phyloP scores from a whole-genome alignment of 805 yeast species.

The Ogataea kodamae region DNA sequence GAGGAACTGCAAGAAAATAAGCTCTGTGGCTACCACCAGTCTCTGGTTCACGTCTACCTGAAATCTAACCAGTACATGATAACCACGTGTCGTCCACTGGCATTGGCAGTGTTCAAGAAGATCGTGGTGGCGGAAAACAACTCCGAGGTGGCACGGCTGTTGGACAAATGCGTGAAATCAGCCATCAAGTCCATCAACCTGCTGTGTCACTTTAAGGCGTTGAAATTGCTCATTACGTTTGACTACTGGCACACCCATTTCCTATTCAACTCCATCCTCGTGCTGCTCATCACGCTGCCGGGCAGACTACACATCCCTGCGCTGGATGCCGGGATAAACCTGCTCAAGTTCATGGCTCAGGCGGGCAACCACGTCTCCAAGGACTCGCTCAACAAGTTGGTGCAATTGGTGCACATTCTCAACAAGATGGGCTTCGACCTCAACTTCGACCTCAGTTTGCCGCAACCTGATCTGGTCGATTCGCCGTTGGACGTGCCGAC shows the following conservation, averaged over 20 bases:
- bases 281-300: slow-evolving; percentile 25
- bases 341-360: slow-evolving; percentile 28
- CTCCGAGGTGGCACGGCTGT: slow-evolving; percentile 25
- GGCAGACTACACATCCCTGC: slow-evolving; percentile 11
- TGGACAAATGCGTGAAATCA: slow-evolving; percentile 30
- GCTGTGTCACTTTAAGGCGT: slow-evolving; percentile 26
- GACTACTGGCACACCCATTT: slow-evolving; percentile 41
- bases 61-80: slow-evolving; percentile 36
- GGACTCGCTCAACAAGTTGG: slow-evolving; percentile 26
- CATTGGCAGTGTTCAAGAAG: slow-evolving; percentile 34
- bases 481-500: slow-evolving; percentile 6
- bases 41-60: slow-evolving; percentile 33
- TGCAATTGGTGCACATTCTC: slow-evolving; percentile 21
- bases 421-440: slow-evolving; percentile 19
- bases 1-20: slow-evolving; percentile 19
- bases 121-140: slow-evolving; percentile 17
- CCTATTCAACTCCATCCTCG: slow-evolving; percentile 34
- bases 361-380: slow-evolving; percentile 29
- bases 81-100: slow-evolving; percentile 36
- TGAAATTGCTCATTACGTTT: slow-evolving; percentile 33
- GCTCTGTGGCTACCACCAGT: slow-evolving; percentile 17
- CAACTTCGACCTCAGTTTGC: slow-evolving; percentile 14
- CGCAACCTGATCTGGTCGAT: slow-evolving; percentile 15
- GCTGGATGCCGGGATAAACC: slow-evolving; percentile 22
- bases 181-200: slow-evolving; percentile 33